phyloP scores from a whole-genome alignment of 345 rosid species.

The Syzygium jambos region DNA sequence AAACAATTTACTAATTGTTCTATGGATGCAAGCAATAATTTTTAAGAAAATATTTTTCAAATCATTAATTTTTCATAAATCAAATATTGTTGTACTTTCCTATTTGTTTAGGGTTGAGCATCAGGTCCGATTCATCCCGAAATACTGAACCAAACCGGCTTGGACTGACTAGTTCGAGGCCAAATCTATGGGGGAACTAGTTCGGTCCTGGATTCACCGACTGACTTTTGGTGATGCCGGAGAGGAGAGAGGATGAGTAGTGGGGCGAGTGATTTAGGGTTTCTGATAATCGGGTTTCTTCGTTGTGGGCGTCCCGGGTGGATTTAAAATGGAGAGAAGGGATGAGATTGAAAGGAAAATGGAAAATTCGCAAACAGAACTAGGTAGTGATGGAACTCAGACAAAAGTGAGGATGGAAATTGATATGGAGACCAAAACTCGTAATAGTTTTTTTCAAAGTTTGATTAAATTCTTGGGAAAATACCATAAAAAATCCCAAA shows the following conservation, averaged over 20 bases:
- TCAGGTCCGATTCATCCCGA: fast-evolving
- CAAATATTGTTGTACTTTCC: not conserved
- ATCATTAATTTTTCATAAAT: not conserved
- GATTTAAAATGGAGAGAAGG: not conserved
- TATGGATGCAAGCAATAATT: not conserved
- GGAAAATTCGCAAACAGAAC: not conserved
- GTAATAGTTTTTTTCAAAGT: fast-evolving
- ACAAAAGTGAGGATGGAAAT: not conserved
- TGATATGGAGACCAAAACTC: fast-evolving
- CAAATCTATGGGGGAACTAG: not conserved
- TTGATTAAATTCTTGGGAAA: not conserved
- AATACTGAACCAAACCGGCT: not conserved
- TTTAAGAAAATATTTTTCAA: not conserved
- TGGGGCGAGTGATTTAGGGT: not conserved
- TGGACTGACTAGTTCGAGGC: fast-evolving
- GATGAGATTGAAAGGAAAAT: not conserved
- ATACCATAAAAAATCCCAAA: too few species aligned
- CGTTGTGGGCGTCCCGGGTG: fast-evolving
- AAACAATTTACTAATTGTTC: too few species aligned
- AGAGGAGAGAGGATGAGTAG: not conserved
- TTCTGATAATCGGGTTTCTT: not conserved
- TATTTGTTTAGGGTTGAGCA: not conserved
- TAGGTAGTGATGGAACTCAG: too few species aligned
- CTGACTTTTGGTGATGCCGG: fast-evolving
- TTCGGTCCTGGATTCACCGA: not conserved